These are phyloP conservation scores for Mycena indigotica DNA, from an alignment of 768 basidiomycete genomes.

Conservation along the genomic window DNA sequence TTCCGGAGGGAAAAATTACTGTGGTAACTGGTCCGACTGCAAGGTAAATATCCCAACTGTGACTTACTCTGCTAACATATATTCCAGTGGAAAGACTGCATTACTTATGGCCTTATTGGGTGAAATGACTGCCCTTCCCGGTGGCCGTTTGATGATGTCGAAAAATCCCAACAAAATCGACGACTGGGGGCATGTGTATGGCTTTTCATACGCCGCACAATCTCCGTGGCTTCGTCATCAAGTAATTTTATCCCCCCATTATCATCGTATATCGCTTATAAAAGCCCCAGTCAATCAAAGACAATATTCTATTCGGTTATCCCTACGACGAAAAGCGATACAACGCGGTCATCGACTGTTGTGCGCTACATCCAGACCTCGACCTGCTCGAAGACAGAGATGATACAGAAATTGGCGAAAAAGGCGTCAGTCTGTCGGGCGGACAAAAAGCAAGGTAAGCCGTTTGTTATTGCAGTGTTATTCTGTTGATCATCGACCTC, in stretches of 20 bases:
- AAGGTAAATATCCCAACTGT: constrained; percentile 4
- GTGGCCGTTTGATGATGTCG: constrained; percentile 62
- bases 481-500: background rate
- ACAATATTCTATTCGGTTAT: constrained; percentile 81
- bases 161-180: constrained; percentile 62
- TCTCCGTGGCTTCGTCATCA: constrained; percentile 71
- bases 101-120: constrained; percentile 73
- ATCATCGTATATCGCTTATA: background rate
- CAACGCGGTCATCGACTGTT: constrained; percentile 75
- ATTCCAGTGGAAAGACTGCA: constrained; percentile 73
- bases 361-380: constrained; percentile 81
- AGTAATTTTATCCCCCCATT: background rate
- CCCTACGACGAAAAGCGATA: constrained; percentile 76
- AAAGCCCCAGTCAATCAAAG: constrained; percentile 51
- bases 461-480: background rate
- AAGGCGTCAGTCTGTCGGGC: constrained; percentile 71
- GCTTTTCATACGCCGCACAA: constrained; percentile 77
- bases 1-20: constrained; percentile 72
- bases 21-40: constrained; percentile 82
- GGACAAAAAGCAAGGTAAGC: constrained; percentile 77
- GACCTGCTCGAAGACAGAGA: constrained; percentile 87
- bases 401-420: constrained; percentile 78
- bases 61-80: background rate
- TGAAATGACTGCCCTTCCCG: constrained; percentile 60
- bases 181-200: constrained; percentile 59